Evolutionary conservation across 805 yeast genomes (phyloP), one percentile per base, ranked within the genome.

Genomic region (Sugiyamaella smithiae): DNA sequence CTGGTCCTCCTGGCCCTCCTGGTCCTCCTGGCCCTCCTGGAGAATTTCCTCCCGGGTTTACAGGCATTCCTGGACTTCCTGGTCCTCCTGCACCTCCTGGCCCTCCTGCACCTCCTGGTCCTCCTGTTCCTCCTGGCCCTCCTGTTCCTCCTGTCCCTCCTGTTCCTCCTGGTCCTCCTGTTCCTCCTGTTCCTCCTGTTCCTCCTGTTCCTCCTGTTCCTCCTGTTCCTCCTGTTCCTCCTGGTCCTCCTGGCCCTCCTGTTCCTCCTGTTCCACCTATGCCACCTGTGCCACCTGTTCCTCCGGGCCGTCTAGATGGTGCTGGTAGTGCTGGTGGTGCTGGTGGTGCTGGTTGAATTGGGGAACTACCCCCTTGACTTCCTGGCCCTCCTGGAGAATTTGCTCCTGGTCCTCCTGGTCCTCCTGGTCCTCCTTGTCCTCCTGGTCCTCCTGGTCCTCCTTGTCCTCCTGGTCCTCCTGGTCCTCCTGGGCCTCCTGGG

Each of bases 401-500:
- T 9, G 35, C 28, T 12, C 24, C 48, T 12, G 24, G 24, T 16
- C 24, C 26, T 24, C 36, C 48, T 8, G 49, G 49, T 11, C 38
- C 29, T 3, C 50, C 50, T 23, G 45, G 45, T 17, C 19, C 19
- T 5, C 46, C 44, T 4, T 25, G 38, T 8, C 17, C 3, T 14
- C 49, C 46, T n/a, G 49, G 29, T 14, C 4, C 25, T 19, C 33
- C 26, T 3, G 38, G 38, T 5, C 38, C 37, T 32, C 36, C 45
- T 16, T 23, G 45, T 6, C 43, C 42, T 4, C 51, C 47, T 2
- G 46, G 9, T 16, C 46, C 40, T 20, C 47, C 43, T 11, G 24
- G 33, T 12, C 37, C 31, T 2, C 51, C 47, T 17, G 17, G 19
- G 4, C 51, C 48, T 31, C 50, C 50, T 23, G 45, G 45, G 29